These are phyloP conservation scores for Psidium friedrichsthalianum DNA, from an alignment of 345 rosid genomes.

Conservation along the genomic window DNA sequence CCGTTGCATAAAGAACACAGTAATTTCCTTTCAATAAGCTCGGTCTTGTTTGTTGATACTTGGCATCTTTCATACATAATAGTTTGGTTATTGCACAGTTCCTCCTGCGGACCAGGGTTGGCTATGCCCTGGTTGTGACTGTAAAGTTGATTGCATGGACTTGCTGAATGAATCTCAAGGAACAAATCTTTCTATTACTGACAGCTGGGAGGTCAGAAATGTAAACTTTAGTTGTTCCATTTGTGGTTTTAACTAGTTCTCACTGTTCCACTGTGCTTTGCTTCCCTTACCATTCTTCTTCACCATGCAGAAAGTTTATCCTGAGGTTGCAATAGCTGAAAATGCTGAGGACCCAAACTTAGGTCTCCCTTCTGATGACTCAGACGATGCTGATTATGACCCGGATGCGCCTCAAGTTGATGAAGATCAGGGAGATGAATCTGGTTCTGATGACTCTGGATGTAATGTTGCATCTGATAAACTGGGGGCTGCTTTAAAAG, in stretches of 20 bases:
- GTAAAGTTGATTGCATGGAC: constrained; percentile 74
- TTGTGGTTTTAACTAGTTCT: background rate
- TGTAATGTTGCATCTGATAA: constrained; percentile 51
- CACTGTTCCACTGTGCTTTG: background rate
- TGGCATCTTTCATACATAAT: background rate
- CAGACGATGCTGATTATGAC: constrained; percentile 69
- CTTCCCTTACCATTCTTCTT: background rate
- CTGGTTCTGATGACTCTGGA: constrained; percentile 52
- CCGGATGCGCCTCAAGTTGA: constrained; percentile 35
- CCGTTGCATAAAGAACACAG: constrained; percentile 85
- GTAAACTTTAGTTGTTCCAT: background rate
- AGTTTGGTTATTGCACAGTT: constrained; percentile 32
- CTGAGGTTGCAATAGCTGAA: constrained; percentile 64
- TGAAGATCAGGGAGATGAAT: constrained; percentile 37
- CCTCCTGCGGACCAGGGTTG: constrained; percentile 95
- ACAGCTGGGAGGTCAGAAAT: constrained; percentile 73
- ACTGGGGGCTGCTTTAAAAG: constrained; percentile 21
- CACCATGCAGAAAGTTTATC: constrained; percentile 69
- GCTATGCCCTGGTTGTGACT: constrained; percentile 93
- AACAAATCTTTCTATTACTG: constrained; percentile 44
- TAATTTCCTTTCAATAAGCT: constrained; percentile 24
- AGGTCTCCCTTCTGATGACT: constrained; percentile 77
- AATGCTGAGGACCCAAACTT: constrained; percentile 34
- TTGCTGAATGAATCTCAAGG: constrained; percentile 71
- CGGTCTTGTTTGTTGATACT: constrained; percentile 4